phyloP scores from a whole-genome alignment of 2,329 filamentous ascomycete genomes.

The Fusarium graminum region DNA sequence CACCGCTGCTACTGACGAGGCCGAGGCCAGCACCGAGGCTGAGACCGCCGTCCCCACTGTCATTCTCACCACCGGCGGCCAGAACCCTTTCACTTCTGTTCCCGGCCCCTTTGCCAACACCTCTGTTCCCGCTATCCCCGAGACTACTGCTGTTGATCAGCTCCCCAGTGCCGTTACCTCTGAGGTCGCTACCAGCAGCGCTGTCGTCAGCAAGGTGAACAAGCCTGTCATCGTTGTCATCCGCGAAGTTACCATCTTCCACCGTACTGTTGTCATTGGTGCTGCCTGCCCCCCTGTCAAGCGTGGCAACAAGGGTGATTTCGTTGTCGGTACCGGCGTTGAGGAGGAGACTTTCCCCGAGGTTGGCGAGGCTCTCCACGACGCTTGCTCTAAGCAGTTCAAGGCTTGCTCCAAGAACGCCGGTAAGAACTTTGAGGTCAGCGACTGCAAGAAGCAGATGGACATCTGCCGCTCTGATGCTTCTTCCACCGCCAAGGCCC shows the following conservation, averaged over 20 bases:
- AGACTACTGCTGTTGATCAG: constrained; percentile 22
- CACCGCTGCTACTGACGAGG: constrained; percentile 33
- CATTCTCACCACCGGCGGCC: constrained; percentile 40
- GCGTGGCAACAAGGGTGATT: constrained; percentile 37
- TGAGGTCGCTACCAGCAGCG: constrained; percentile 33
- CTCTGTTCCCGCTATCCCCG: constrained; percentile 22
- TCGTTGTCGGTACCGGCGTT: constrained; percentile 40
- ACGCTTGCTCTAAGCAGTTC: constrained; percentile 48
- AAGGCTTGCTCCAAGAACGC: constrained; percentile 41
- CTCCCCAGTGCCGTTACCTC: constrained; percentile 20
- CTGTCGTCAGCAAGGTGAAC: constrained; percentile 34
- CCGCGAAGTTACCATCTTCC: constrained; percentile 44
- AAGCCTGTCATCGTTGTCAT: constrained; percentile 44
- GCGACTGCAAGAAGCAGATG: constrained; percentile 47
- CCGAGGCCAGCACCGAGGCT: constrained; percentile 21
- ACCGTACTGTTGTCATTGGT: constrained; percentile 43
- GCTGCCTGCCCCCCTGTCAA: constrained; percentile 48
- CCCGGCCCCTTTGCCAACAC: constrained; percentile 42
- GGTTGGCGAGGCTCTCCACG: constrained; percentile 41
- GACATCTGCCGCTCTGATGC: constrained; percentile 44
- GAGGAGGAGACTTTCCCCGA: constrained; percentile 40
- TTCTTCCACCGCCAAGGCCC: constrained; percentile 41
- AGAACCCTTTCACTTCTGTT: constrained; percentile 26
- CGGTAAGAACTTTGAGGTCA: constrained; percentile 45
- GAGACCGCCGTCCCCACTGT: constrained; percentile 28